Evolutionary conservation across 2,329 filamentous ascomycete species (phyloP).

Genomic region (Calonectria hawksworthii): DNA sequence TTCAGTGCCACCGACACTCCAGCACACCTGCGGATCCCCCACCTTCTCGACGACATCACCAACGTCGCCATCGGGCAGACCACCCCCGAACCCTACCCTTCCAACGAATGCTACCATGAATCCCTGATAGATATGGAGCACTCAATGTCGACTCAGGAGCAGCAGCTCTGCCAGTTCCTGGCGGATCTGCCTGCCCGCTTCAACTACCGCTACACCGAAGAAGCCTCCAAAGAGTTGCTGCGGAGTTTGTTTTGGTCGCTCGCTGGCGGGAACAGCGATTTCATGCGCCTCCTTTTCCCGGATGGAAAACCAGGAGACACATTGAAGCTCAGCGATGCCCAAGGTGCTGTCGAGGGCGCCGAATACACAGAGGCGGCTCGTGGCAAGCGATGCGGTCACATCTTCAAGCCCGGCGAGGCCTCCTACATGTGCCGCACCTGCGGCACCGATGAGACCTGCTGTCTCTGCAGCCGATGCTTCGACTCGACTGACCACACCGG

Average conservation of each 20-base stretch:
- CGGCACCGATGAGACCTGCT: conserved; percentile 94
- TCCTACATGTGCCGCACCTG: conserved; percentile 96
- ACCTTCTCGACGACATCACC: conserved; percentile 43
- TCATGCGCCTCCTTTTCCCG: conserved; percentile 86
- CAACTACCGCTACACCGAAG: conserved; percentile 80
- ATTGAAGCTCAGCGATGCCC: conserved; percentile 87
- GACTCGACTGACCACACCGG: conserved; percentile 95
- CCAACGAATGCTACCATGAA: conserved; percentile 44
- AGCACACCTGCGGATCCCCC: conserved; percentile 37
- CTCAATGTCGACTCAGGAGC: conserved; percentile 77
- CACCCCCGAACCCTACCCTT: conserved; percentile 19
- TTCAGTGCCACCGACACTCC: conserved; percentile 38
- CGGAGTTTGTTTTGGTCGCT: conserved; percentile 89
- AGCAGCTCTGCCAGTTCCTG: conserved; percentile 86
- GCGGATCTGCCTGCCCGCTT: conserved; percentile 81
- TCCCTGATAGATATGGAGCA: conserved; percentile 61
- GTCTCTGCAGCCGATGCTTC: conserved; percentile 94
- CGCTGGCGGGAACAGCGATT: conserved; percentile 79
- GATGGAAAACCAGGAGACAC: conserved; percentile 74
- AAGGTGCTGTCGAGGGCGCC: conserved; percentile 92
- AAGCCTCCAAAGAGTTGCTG: conserved; percentile 80
- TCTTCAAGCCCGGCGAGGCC: conserved; percentile 94
- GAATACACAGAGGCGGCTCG: conserved; percentile 94
- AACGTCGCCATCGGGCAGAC: conserved; percentile 33
- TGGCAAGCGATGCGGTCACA: conserved; percentile 96